phyloP scores from a whole-genome alignment of 331 rosid species.

The Erythrophleum ivorense region DNA sequence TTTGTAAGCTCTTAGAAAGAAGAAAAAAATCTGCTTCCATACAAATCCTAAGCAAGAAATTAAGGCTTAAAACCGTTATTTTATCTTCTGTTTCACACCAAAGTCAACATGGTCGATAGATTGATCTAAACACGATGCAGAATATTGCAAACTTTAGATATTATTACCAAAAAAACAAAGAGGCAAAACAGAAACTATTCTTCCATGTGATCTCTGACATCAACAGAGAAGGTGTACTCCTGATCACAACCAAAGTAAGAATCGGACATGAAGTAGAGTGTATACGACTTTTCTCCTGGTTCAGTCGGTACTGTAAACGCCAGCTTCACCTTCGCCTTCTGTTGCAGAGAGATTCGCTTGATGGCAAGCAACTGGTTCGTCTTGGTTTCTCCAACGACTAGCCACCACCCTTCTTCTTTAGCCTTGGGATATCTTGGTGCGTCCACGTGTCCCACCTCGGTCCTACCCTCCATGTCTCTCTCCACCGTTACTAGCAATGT shows the following conservation, averaged over 20 bases:
- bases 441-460: conserved; percentile 74
- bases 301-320: conserved; percentile 77
- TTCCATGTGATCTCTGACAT: conserved; percentile 73
- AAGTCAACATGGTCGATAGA: too few species aligned
- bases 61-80: too few species aligned
- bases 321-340: conserved; percentile 74
- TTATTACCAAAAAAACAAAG: too few species aligned
- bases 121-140: too few species aligned
- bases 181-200: too few species aligned
- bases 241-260: conserved; percentile 93
- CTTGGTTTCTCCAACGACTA: too few species aligned
- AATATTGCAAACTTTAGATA: too few species aligned
- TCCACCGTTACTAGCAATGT: conserved; percentile 70
- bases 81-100: too few species aligned
- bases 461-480: conserved; percentile 78
- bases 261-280: conserved; percentile 87
- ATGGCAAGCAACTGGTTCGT: conserved; percentile 78
- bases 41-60: too few species aligned
- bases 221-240: conserved; percentile 68
- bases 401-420: conserved; percentile 98
- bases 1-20: too few species aligned
- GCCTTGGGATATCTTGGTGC: conserved; percentile 79
- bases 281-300: conserved; percentile 66
- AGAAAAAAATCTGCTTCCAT: too few species aligned
- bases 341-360: conserved; percentile 71